Evolutionary conservation across 805 yeast genomes (phyloP).

Genomic region (Hanseniaspora hatyaiensis): DNA sequence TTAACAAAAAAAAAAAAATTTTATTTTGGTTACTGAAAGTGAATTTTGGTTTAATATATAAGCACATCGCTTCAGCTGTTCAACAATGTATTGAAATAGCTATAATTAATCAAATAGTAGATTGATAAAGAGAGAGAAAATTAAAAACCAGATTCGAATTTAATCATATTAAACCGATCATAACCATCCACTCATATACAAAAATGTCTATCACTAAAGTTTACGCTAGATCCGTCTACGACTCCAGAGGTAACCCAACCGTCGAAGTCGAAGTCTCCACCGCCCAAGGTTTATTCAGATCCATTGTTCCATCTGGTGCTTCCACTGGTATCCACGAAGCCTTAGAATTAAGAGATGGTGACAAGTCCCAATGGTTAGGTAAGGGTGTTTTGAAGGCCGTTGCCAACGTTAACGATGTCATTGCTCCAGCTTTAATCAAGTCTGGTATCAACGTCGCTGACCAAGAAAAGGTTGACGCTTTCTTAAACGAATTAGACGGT

Average conservation of each 20-base stretch:
- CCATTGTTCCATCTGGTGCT: slow-evolving; percentile 99
- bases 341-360: slow-evolving; percentile 94
- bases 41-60: slow-evolving; percentile 31
- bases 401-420: slow-evolving; percentile 83
- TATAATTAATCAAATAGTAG: neutral
- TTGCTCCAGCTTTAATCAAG: slow-evolving; percentile 85
- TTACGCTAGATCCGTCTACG: slow-evolving; percentile 94
- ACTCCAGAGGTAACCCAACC: slow-evolving; percentile 99
- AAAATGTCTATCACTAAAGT: slow-evolving; percentile 75
- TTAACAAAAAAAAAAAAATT: neutral
- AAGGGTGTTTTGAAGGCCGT: slow-evolving; percentile 98
- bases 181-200: slow-evolving; percentile 15
- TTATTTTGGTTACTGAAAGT: neutral
- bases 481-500: slow-evolving; percentile 81
- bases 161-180: slow-evolving; percentile 19
- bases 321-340: slow-evolving; percentile 99
- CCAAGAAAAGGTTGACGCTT: slow-evolving; percentile 78
- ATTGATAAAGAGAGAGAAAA: neutral
- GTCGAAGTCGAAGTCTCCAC: slow-evolving; percentile 96
- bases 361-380: slow-evolving; percentile 95
- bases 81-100: too few relatives aligned
- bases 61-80: slow-evolving; percentile 38
- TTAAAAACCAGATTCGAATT: slow-evolving; percentile 20
- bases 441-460: slow-evolving; percentile 72
- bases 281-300: slow-evolving; percentile 84